These are phyloP conservation scores for Eucalyptus pauciflora DNA, from an alignment of 345 rosid species.

Conservation along the genomic window DNA sequence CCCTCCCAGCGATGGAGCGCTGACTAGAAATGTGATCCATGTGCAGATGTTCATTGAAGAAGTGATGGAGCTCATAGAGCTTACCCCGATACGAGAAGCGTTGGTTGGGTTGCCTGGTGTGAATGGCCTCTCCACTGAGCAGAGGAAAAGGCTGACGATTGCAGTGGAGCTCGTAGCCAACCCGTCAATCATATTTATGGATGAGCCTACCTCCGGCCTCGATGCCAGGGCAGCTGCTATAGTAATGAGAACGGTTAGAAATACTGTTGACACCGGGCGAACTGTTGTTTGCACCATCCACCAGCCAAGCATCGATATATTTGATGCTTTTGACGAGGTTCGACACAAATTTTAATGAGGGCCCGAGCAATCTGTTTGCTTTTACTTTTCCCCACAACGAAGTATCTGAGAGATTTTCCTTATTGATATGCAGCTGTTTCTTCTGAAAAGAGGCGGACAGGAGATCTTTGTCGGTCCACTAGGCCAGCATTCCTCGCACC, in stretches of 20 bases:
- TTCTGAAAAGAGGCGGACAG: conserved; percentile 50
- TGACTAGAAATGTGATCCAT: not conserved
- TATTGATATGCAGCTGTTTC: conserved; percentile 15
- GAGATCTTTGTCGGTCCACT: conserved; percentile 57
- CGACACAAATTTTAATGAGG: not conserved
- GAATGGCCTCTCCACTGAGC: conserved; percentile 58
- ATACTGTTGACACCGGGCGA: conserved; percentile 62
- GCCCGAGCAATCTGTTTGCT: not conserved
- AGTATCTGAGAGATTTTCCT: not conserved
- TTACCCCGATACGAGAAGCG: conserved; percentile 37
- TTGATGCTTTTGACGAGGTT: conserved; percentile 73
- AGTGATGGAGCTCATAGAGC: conserved; percentile 69
- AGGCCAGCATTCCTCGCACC: conserved; percentile 38
- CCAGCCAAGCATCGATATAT: conserved; percentile 69
- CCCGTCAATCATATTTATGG: conserved; percentile 73
- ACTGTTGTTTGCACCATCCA: conserved; percentile 74
- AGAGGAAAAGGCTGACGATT: conserved; percentile 59
- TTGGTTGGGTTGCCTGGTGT: conserved; percentile 60
- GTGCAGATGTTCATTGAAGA: conserved; percentile 57
- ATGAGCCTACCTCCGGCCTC: conserved; percentile 69
- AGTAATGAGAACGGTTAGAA: conserved; percentile 68
- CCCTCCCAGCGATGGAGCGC: not conserved
- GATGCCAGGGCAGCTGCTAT: conserved; percentile 81
- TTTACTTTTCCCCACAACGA: not conserved
- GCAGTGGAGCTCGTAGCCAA: conserved; percentile 79